These are phyloP conservation scores for Plasmodium relictum DNA, from an alignment of 169 alveolate species.

Conservation along the genomic window DNA sequence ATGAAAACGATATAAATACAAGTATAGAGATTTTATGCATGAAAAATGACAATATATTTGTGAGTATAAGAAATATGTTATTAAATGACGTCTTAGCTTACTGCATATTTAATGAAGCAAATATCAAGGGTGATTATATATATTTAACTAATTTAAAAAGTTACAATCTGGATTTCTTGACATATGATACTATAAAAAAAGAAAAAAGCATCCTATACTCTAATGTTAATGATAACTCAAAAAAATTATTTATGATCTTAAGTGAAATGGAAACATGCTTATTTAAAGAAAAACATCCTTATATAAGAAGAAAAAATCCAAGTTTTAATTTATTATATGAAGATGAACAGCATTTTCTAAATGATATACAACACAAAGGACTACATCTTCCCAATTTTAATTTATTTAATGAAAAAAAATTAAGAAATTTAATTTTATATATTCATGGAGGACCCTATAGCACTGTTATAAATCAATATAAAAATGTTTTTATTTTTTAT, in stretches of 20 bases:
- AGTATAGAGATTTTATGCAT: slow-evolving; percentile 52
- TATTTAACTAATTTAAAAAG: slow-evolving; percentile 38
- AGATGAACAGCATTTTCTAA: slow-evolving; percentile 1
- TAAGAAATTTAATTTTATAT: slow-evolving; percentile 61
- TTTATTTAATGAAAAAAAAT: slow-evolving; percentile 53
- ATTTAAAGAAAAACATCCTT: slow-evolving; percentile 69
- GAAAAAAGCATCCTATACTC: slow-evolving; percentile 33
- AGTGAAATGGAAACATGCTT: slow-evolving; percentile 56
- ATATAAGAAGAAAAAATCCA: slow-evolving; percentile 70
- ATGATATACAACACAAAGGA: slow-evolving; percentile 40
- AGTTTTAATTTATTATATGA: slow-evolving; percentile 53
- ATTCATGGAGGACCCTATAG: slow-evolving; percentile 78
- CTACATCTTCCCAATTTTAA: slow-evolving; percentile 62
- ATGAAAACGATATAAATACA: slow-evolving; percentile 36
- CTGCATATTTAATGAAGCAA: slow-evolving; percentile 39
- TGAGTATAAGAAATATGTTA: slow-evolving; percentile 66
- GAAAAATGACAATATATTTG: slow-evolving; percentile 39
- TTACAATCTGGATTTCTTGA: slow-evolving; percentile 47
- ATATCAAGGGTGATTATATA: slow-evolving; percentile 59
- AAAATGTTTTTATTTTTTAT: slow-evolving; percentile 39
- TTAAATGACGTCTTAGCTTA: slow-evolving; percentile 64
- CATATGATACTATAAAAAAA: slow-evolving; percentile 24
- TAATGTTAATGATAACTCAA: slow-evolving; percentile 33
- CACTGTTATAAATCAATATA: slow-evolving; percentile 28
- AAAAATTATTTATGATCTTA: slow-evolving; percentile 50